Percentiles rank a stretch among this genome's conserved stretches.
Evolutionary conservation across 208 protist genomes (phyloP).

Genomic region (Leishmania amazonensis): DNA sequence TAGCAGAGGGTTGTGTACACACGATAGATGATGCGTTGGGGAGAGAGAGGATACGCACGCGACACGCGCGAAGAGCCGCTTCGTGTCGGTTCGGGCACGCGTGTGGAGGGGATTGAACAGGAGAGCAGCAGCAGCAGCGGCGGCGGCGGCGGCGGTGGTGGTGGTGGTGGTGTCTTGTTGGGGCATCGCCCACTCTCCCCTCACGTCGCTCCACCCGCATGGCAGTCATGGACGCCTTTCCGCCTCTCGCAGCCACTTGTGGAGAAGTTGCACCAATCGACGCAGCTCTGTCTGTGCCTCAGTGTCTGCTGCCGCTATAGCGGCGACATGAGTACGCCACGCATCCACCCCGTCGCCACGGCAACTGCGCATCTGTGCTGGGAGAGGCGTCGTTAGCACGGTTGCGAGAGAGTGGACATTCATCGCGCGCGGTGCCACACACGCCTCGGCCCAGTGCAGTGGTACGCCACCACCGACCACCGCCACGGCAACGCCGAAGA

Average conservation of each 20-base stretch:
- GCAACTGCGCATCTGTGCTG: background rate
- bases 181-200: background rate
- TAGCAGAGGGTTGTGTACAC: background rate
- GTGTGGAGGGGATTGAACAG: background rate
- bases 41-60: background rate
- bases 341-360: background rate
- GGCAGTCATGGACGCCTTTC: background rate
- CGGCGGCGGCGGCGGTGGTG: background rate
- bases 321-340: background rate
- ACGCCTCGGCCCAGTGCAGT: slow-evolving; percentile 30
- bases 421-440: slow-evolving; percentile 19
- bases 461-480: slow-evolving; percentile 31
- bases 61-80: background rate
- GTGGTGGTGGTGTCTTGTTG: background rate
- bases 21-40: background rate
- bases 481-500: slow-evolving; percentile 47
- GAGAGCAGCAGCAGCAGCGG: background rate
- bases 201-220: background rate
- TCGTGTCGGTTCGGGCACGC: background rate
- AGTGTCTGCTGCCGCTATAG: slow-evolving; percentile 2
- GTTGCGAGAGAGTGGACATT: background rate
- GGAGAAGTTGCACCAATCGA: slow-evolving; percentile 8
- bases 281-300: slow-evolving; percentile 11
- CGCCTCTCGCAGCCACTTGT: slow-evolving; percentile 7
- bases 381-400: background rate